phyloP scores from a whole-genome alignment of 1,284 basidiomycete species.

The Schizophyllum amplum region DNA sequence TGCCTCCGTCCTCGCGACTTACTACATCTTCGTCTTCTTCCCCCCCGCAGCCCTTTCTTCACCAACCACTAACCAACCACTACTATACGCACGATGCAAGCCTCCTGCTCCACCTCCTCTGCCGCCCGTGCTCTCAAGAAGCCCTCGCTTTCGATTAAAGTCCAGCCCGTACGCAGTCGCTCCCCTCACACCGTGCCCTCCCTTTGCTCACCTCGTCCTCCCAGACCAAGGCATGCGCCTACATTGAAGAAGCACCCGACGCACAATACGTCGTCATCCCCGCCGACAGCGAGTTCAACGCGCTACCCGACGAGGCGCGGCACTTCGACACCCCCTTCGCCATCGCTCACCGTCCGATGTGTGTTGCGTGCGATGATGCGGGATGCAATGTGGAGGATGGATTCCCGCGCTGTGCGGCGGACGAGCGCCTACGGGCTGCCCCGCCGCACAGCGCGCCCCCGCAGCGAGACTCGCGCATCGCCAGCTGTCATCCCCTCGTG shows the following conservation, averaged over 20 bases:
- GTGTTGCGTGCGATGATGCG: neutral
- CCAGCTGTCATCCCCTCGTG: neutral
- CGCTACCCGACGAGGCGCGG: constrained; percentile 2
- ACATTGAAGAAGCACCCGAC: constrained; percentile 15
- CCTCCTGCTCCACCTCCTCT: neutral
- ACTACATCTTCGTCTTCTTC: no score
- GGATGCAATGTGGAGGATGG: neutral
- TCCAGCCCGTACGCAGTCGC: neutral
- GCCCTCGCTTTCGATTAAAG: neutral
- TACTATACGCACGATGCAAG: no score
- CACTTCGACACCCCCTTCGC: neutral
- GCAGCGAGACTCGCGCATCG: neutral
- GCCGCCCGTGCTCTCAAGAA: neutral
- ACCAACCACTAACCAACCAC: no score
- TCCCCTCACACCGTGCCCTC: constrained; percentile 10
- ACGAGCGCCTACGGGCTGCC: neutral
- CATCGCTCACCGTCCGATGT: neutral
- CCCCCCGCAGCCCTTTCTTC: no score
- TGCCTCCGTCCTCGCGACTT: no score
- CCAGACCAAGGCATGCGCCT: constrained; percentile 9
- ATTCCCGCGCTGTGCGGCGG: no score
- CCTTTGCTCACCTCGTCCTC: constrained; percentile 9
- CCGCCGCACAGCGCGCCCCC: no score
- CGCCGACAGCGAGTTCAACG: constrained; percentile 24
- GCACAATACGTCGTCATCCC: constrained; percentile 24